Evolutionary conservation across 2,329 filamentous ascomycete species (phyloP), one percentile per base, ranked within the genome.

Genomic region (Arthrobotrys pseudoclavata): DNA sequence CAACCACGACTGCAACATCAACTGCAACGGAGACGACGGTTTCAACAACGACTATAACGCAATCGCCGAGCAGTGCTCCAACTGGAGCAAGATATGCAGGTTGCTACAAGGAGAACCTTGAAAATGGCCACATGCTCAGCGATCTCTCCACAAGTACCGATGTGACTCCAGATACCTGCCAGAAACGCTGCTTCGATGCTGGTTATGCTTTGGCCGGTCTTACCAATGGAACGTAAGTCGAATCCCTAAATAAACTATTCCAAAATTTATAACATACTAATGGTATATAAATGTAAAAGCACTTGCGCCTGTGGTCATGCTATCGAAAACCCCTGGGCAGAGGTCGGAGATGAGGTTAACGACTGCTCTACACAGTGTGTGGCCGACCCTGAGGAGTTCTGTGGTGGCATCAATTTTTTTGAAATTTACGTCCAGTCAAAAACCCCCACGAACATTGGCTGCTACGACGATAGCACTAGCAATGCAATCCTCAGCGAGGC

Each of bases 171-270:
- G 7, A 48, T 18, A 10, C 5, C 9, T 72, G 69, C 40, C 18
- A 40, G 6, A n/a, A 34, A 6, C 22, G 29, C 20, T 72, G 69
- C 42, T 42, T 66, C 26, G 26, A 22, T 4, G 6, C 37, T 3
- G 60, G 50, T 6, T 72, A 31, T 40, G 5, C 20, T 22, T 50
- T 72, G n/a, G 57, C 69, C 10, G 69, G 69, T 50, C 24, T 72
- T 18, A 66, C 37, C 13, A 66, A 66, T 26, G 69, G 69, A 72
- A 50, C 24, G 69, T 72, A 72, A 72, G 69, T 60, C 50, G 4
- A 4, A 13, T 1, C 18, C 1, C 6, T 10, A 55, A 18, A 24
- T 12, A 15, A 42, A 4, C 7, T 15, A 24, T 3, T 42, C 20
- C 4, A 15, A 13, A 2, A n/a, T 9, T 9, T 50, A 12, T 18